These are phyloP conservation scores for Seminavis robusta DNA, from an alignment of 108 stramenopile species.

Conservation along the genomic window DNA sequence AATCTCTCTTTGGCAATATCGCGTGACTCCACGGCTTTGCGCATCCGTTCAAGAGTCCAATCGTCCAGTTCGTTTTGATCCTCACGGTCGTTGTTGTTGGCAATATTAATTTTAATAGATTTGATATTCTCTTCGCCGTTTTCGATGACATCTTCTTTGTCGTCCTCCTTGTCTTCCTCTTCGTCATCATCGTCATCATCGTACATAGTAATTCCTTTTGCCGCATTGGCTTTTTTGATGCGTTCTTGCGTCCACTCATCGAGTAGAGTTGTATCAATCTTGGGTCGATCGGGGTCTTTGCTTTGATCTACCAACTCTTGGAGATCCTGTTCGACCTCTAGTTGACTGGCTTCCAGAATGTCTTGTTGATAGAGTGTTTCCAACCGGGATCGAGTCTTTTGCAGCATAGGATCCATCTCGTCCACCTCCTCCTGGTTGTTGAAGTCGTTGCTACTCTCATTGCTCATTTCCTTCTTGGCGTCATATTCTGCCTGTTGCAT, in stretches of 20 bases:
- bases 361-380: constrained; percentile 19
- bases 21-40: background rate
- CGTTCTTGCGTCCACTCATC: constrained; percentile 15
- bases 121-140: background rate
- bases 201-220: constrained; percentile 11
- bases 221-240: constrained; percentile 9
- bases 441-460: background rate
- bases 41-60: constrained; percentile 8
- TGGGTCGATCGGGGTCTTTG: background rate
- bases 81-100: no score
- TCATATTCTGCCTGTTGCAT: constrained; percentile 18
- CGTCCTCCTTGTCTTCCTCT: background rate
- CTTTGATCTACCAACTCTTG: background rate
- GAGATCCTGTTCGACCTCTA: constrained; percentile 1
- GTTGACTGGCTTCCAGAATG: background rate
- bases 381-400: constrained; percentile 27
- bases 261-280: background rate
- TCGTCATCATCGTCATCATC: background rate
- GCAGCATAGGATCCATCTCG: constrained; percentile 26
- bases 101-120: no score
- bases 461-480: constrained; percentile 2
- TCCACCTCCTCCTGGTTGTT: background rate
- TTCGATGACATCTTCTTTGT: background rate
- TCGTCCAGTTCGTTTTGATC: background rate
- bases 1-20: constrained; percentile 5